phyloP scores from a whole-genome alignment of 75 land plant species.

The Ceratopteris richardii region DNA sequence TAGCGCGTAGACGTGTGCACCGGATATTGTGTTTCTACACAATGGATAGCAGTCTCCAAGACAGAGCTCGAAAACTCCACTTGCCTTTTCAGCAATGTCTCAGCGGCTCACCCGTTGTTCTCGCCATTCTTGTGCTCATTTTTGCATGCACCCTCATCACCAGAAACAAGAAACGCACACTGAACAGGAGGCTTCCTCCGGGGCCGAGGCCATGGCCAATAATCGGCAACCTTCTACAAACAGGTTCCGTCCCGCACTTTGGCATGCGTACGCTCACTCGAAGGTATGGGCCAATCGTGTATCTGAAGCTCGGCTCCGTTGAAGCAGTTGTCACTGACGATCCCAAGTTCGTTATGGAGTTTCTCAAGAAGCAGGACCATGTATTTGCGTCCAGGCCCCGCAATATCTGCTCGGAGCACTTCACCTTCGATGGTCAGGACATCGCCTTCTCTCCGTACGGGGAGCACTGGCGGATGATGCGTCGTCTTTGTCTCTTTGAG shows the following conservation, averaged over 20 bases:
- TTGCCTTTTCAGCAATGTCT: too few relatives aligned
- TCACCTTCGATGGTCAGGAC: constrained; percentile 29
- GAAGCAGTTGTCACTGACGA: constrained; percentile 1
- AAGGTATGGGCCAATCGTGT: constrained; percentile 26
- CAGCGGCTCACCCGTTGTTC: too few relatives aligned
- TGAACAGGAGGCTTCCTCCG: constrained; percentile 15
- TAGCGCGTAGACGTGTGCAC: too few relatives aligned
- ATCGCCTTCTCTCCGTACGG: too few relatives aligned
- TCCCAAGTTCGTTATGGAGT: constrained; percentile 19
- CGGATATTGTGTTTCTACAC: too few relatives aligned
- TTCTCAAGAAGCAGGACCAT: constrained; percentile 26
- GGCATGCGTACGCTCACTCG: constrained; percentile 13
- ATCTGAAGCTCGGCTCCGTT: neutral
- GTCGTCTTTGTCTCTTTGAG: constrained; percentile 13
- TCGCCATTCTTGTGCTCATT: too few relatives aligned
- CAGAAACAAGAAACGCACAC: too few relatives aligned
- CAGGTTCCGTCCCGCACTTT: constrained; percentile 14
- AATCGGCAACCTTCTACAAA: constrained; percentile 21
- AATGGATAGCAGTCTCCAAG: too few relatives aligned
- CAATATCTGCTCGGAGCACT: constrained; percentile 13
- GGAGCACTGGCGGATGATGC: constrained; percentile 15
- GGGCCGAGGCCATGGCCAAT: constrained; percentile 27
- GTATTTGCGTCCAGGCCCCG: constrained; percentile 20
- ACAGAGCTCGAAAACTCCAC: too few relatives aligned
- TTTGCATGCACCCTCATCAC: too few relatives aligned